A percentile compares a stretch with the other conserved stretches of the same genome.
phyloP scores from a whole-genome alignment of 2,329 filamentous ascomycete species.

The Talaromyces sp. region DNA sequence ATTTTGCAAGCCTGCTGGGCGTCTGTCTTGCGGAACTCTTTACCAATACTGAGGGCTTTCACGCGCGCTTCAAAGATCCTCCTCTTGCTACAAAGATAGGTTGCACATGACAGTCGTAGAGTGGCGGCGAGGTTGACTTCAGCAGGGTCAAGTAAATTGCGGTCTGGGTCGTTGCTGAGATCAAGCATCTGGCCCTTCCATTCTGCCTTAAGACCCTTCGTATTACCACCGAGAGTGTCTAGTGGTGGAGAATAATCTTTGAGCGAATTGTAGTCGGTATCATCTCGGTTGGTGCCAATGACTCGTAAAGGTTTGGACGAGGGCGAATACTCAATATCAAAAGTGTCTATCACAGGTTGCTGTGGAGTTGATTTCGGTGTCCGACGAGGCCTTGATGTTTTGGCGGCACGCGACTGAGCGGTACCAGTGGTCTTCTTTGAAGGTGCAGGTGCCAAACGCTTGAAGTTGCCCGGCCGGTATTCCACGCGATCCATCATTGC shows the following conservation, averaged over 20 bases:
- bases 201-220: slow-evolving; percentile 74
- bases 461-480: slow-evolving; percentile 32
- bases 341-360: slow-evolving; percentile 37
- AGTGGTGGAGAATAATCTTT: slow-evolving; percentile 70
- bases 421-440: slow-evolving; percentile 25
- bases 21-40: slow-evolving; percentile 92
- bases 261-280: slow-evolving; percentile 73
- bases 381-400: slow-evolving; percentile 35
- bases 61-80: slow-evolving; percentile 80
- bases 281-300: slow-evolving; percentile 66
- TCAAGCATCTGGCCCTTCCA: slow-evolving; percentile 82
- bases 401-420: slow-evolving; percentile 29
- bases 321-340: slow-evolving; percentile 34
- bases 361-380: slow-evolving; percentile 42
- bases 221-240: slow-evolving; percentile 61
- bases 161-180: slow-evolving; percentile 68
- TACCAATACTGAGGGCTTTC: slow-evolving; percentile 62
- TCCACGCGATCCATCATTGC: slow-evolving; percentile 39
- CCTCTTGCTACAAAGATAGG: slow-evolving; percentile 88
- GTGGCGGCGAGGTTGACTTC: slow-evolving; percentile 74
- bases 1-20: slow-evolving; percentile 97
- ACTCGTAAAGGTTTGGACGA: slow-evolving; percentile 43
- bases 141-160: slow-evolving; percentile 69
- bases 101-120: slow-evolving; percentile 78
- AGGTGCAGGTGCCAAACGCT: slow-evolving; percentile 42